Evolutionary conservation across 2,329 filamentous ascomycete genomes (phyloP).

Genomic region (Penicillium frequentans): DNA sequence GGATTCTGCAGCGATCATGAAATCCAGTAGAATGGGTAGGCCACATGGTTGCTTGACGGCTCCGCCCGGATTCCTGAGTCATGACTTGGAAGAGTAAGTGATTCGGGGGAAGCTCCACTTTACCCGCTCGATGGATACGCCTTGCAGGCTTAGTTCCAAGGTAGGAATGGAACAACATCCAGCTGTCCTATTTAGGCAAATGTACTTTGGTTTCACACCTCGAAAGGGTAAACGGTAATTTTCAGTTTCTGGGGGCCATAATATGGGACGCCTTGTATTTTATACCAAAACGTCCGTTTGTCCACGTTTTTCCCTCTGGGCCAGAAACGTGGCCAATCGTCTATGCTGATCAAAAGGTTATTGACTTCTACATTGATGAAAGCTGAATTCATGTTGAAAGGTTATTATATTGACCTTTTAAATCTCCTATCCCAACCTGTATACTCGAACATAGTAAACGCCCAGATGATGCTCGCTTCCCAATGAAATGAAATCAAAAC

Average conservation of each 20-base stretch:
- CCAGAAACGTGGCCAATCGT: constrained; percentile 8
- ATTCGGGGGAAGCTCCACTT: not conserved
- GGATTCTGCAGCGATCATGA: constrained; percentile 8
- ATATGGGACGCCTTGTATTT: not conserved
- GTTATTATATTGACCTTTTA: not conserved
- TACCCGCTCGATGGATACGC: not conserved
- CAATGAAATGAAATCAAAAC: constrained; percentile 4
- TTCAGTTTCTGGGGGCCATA: not conserved
- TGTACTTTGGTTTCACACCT: not conserved
- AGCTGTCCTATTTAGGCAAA: not conserved
- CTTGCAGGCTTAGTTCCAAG: not conserved
- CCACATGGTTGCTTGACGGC: constrained; percentile 3
- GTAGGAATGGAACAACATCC: not conserved
- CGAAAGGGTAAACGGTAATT: too few relatives aligned
- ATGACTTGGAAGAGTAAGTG: not conserved
- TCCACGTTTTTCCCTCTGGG: not conserved
- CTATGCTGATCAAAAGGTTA: constrained; percentile 14
- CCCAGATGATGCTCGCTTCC: constrained; percentile 20
- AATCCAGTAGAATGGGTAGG: constrained; percentile 2
- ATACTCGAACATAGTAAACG: constrained; percentile 8
- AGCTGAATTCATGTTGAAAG: not conserved
- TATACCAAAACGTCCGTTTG: not conserved
- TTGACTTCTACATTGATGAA: not conserved
- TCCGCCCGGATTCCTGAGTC: not conserved
- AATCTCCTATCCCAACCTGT: not conserved